Percentiles rank a stretch among this genome's conserved stretches.
These are phyloP conservation scores for Chlamydomonas sp. DNA, from an alignment of 139 green algal genomes.

Conservation along the genomic window DNA sequence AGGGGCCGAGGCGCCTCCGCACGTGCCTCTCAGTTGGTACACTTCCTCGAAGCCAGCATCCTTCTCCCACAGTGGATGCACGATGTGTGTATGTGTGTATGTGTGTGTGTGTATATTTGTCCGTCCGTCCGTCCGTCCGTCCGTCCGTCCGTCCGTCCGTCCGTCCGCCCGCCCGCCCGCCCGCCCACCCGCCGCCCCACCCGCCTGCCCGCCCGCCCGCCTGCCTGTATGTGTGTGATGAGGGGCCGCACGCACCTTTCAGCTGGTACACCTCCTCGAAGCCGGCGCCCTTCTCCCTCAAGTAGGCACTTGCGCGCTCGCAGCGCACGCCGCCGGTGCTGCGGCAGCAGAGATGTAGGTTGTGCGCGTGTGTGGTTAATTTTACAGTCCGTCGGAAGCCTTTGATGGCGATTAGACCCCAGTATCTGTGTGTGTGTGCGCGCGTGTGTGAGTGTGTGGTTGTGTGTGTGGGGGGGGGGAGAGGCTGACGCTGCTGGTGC, in stretches of 20 bases:
- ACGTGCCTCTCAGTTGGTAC: constrained; percentile 48
- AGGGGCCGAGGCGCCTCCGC: too few species aligned
- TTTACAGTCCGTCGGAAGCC: too few species aligned
- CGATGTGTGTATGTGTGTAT: background rate
- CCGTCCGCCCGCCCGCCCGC: too few species aligned
- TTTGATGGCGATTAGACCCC: too few species aligned
- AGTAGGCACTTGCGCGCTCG: constrained; percentile 66
- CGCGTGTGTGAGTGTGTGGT: too few species aligned
- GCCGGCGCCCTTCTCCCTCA: constrained; percentile 45
- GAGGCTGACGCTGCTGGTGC: too few species aligned
- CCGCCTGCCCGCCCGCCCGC: too few species aligned
- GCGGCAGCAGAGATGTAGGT: background rate
- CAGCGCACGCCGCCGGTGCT: constrained; percentile 65
- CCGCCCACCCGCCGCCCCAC: too few species aligned
- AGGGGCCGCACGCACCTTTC: constrained; percentile 25
- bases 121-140: background rate
- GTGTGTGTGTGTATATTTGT: background rate
- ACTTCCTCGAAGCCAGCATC: constrained; percentile 56
- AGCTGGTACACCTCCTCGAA: constrained; percentile 65
- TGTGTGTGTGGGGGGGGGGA: too few species aligned
- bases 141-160: background rate
- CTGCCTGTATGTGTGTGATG: background rate
- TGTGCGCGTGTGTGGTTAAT: too few species aligned
- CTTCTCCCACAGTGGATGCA: constrained; percentile 42
- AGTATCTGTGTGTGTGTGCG: too few species aligned